A percentile compares a stretch with the other conserved stretches of the same genome.
Conservation (phyloP, 2,329 filamentous ascomycete species). For the Cordyceps tenuipes region DNA sequence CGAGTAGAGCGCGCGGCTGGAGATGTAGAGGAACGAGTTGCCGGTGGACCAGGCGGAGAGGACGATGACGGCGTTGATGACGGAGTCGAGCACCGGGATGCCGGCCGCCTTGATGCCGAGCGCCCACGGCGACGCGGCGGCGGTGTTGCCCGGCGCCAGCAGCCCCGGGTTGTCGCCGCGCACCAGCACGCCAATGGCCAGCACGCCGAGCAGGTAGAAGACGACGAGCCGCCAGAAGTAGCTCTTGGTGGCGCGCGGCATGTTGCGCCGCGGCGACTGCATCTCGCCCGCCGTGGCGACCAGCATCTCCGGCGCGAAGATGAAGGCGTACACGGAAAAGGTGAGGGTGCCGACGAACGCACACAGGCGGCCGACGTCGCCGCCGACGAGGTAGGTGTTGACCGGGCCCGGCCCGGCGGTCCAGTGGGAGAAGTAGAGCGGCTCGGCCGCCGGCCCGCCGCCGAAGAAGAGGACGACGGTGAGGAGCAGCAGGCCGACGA, state of each 20-base stretch:
- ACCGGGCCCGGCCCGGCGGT: constrained; percentile 22
- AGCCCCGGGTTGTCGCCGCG: constrained; percentile 25
- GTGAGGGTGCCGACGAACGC: constrained; percentile 32
- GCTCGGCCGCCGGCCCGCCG: constrained; percentile 34
- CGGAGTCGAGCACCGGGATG: constrained; percentile 33
- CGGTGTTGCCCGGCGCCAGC: constrained; percentile 23
- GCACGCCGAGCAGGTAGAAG: constrained; percentile 20
- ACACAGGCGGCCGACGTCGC: constrained; percentile 45
- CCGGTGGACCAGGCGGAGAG: constrained; percentile 49
- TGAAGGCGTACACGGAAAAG: constrained; percentile 16
- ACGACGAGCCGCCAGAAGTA: constrained; percentile 23
- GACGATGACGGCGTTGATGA: constrained; percentile 48
- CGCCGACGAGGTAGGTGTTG: constrained; percentile 26
- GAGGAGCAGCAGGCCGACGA: constrained; percentile 40
- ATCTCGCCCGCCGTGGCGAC: constrained; percentile 25
- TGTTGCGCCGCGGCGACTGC: constrained; percentile 22
- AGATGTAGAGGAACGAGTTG: constrained; percentile 44
- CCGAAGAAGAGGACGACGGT: constrained; percentile 38
- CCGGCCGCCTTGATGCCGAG: constrained; percentile 40
- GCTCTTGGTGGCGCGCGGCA: constrained; percentile 23
- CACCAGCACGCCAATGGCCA: constrained; percentile 24
- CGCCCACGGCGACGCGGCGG: constrained; percentile 45
- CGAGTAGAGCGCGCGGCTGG: constrained; percentile 36
- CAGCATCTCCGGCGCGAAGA: constrained; percentile 21
- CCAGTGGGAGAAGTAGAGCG: constrained; percentile 36